These are phyloP conservation scores for Diplocarpon mali DNA, from an alignment of 2,329 filamentous ascomycete genomes.

Conservation along the genomic window DNA sequence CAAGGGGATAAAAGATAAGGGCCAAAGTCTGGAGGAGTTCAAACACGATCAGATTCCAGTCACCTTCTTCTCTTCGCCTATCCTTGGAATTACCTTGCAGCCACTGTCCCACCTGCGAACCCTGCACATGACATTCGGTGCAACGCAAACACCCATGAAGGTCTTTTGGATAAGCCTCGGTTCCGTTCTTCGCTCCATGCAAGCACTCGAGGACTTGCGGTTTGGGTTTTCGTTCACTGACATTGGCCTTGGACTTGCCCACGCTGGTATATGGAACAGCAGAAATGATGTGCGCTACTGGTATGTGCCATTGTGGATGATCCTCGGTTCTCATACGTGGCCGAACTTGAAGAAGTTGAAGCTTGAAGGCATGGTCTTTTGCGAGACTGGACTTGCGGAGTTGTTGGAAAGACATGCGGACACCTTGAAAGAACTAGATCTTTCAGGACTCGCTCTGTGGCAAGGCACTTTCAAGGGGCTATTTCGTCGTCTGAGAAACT, in stretches of 20 bases:
- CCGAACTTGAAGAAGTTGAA: not conserved
- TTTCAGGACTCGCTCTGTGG: not conserved
- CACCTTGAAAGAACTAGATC: not conserved
- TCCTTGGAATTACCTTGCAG: not conserved
- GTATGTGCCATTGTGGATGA: too few relatives aligned
- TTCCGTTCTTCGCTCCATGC: not conserved
- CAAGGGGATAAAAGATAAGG: too few relatives aligned
- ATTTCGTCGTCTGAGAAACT: not conserved
- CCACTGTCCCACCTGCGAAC: not conserved
- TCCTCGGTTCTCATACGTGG: not conserved
- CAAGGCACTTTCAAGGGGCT: not conserved
- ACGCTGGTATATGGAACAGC: too few relatives aligned
- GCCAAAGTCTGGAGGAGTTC: too few relatives aligned
- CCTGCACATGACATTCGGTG: constrained; percentile 1
- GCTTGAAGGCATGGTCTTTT: constrained; percentile 4
- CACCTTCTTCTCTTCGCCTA: not conserved
- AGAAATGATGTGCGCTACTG: too few relatives aligned
- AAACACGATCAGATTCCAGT: not conserved
- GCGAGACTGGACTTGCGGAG: not conserved
- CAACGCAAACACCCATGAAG: not conserved
- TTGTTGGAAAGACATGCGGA: not conserved
- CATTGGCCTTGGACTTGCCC: not conserved
- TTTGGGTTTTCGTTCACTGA: not conserved
- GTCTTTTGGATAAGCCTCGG: not conserved
- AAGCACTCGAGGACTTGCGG: not conserved